These are phyloP conservation scores for Lasiosphaeria miniovina DNA, from an alignment of 495 filamentous ascomycete genomes.

Conservation along the genomic window DNA sequence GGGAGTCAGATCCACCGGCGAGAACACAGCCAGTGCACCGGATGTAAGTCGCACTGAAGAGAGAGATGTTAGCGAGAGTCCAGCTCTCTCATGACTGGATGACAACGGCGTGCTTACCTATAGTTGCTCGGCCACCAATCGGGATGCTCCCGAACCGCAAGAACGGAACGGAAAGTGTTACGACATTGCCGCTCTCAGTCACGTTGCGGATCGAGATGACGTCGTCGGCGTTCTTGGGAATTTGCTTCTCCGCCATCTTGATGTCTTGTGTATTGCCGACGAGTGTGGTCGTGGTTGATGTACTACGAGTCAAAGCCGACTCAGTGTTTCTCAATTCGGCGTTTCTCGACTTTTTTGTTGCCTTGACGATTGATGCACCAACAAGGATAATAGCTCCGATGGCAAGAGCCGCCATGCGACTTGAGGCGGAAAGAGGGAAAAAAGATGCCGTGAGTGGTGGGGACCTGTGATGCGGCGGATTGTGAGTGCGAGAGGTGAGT, in stretches of 20 bases:
- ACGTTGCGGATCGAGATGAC: slow-evolving; percentile 86
- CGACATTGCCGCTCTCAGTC: slow-evolving; percentile 61
- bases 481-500: no score
- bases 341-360: no score
- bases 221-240: slow-evolving; percentile 62
- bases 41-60: slow-evolving; percentile 68
- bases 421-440: no score
- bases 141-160: slow-evolving; percentile 74
- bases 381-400: no score
- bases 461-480: no score
- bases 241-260: slow-evolving; percentile 45
- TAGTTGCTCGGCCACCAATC: slow-evolving; percentile 81
- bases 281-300: background rate
- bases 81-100: slow-evolving; percentile 48
- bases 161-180: slow-evolving; percentile 83
- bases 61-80: slow-evolving; percentile 4
- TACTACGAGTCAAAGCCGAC: background rate
- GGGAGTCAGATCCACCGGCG: slow-evolving; percentile 76
- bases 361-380: no score
- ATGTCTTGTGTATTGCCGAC: slow-evolving; percentile 3
- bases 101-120: slow-evolving; percentile 53
- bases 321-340: no score
- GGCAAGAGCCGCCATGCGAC: no score
- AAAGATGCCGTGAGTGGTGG: no score
- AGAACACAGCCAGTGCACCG: slow-evolving; percentile 85